Conservation (phyloP, 148 eudicot species). For the Silene latifolia region DNA sequence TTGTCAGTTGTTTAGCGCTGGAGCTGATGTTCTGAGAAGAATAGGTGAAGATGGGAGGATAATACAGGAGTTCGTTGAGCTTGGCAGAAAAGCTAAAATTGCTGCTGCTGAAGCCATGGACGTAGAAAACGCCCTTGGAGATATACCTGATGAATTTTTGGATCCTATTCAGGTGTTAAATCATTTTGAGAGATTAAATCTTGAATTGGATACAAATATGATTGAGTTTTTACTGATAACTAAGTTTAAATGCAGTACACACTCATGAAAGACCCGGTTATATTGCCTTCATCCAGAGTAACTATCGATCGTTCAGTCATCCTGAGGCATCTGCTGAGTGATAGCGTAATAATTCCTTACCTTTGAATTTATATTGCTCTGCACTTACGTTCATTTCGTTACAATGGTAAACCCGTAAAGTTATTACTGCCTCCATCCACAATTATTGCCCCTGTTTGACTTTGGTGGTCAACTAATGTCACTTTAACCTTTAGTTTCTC, state of each 20-base stretch:
- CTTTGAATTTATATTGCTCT: background rate
- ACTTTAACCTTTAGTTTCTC: background rate
- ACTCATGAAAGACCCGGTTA: conserved; percentile 92
- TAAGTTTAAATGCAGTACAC: conserved; percentile 73
- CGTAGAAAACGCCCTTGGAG: conserved; percentile 91
- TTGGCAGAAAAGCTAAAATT: conserved; percentile 73
- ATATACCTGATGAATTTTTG: conserved; percentile 96
- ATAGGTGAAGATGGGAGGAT: conserved; percentile 82
- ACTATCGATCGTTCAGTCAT: conserved; percentile 85
- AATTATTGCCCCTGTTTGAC: background rate
- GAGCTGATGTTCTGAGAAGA: conserved; percentile 68
- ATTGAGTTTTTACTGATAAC: background rate
- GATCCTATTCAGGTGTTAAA: conserved; percentile 86
- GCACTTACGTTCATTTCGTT: background rate
- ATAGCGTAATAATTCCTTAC: conserved; percentile 42
- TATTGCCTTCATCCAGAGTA: conserved; percentile 85
- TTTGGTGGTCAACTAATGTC: background rate
- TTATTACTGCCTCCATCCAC: background rate
- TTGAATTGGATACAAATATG: background rate
- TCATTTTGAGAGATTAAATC: background rate
- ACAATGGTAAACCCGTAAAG: background rate
- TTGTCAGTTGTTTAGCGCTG: conserved; percentile 79
- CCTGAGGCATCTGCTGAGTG: conserved; percentile 96
- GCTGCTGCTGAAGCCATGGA: conserved; percentile 97
- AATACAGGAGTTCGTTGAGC: conserved; percentile 71